Evolutionary conservation across 1,284 basidiomycete species (phyloP).

Genomic region (Pseudozyma tsukubaensis): DNA sequence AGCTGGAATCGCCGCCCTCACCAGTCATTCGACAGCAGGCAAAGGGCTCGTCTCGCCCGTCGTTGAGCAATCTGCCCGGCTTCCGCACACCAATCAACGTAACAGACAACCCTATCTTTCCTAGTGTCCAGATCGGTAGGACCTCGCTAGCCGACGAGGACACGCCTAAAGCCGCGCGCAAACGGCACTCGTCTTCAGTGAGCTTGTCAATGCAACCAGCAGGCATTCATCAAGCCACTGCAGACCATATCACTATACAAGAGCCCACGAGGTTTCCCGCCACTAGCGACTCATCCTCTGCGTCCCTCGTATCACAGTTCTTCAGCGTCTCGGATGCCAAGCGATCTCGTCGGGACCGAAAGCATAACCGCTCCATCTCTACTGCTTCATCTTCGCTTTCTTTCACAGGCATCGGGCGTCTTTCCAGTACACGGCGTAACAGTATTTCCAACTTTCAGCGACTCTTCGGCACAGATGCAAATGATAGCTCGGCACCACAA

Average conservation of each 20-base stretch:
- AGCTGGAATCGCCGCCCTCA: neutral
- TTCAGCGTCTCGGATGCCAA: neutral
- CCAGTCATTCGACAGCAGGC: constrained; percentile 3
- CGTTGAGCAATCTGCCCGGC: constrained; percentile 23
- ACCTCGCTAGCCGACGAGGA: constrained; percentile 5
- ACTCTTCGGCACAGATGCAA: neutral
- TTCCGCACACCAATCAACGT: constrained; percentile 19
- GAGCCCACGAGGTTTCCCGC: neutral
- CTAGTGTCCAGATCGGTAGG: neutral
- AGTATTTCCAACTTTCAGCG: constrained; percentile 15
- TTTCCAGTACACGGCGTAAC: constrained; percentile 7
- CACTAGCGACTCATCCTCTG: constrained; percentile 1
- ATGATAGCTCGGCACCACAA: neutral
- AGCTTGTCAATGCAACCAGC: constrained; percentile 4
- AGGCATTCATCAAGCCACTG: neutral
- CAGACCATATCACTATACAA: constrained; percentile 1
- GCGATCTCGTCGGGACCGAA: neutral
- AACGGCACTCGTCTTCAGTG: constrained; percentile 13
- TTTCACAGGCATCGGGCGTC: constrained; percentile 1
- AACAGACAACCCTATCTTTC: constrained; percentile 2
- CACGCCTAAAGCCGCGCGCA: constrained; percentile 22
- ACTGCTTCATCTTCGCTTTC: constrained; percentile 30
- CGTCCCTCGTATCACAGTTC: neutral
- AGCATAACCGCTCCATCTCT: constrained; percentile 22
- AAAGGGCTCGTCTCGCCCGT: constrained; percentile 8